Base-by-base conservation (phyloP, 139 green algal species). In the Chlamydomonas applanata region DNA sequence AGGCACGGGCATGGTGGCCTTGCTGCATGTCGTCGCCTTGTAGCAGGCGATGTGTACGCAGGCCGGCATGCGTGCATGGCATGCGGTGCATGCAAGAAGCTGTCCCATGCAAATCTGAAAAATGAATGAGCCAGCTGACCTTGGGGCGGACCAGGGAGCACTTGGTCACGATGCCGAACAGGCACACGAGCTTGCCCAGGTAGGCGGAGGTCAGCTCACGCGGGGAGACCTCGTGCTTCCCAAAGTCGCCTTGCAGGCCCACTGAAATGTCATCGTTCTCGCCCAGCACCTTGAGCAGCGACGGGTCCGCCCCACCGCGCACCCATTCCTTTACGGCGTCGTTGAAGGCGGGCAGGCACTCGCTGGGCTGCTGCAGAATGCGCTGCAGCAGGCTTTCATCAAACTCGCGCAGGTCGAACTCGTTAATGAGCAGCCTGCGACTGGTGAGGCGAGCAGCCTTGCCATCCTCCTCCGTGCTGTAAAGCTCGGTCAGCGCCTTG, bases 111-210 rank as follows among this genome's bases (percentile, higher is more conserved):
- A 62, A 62, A 29, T 62, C n/a, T 17, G n/a, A 49, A 49, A 49
- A 49, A 7, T 49, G 40, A 49, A 49, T 49, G 40, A 11, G 40
- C 40, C 40, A 49, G 7, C 67, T 29, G 29, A 63, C 67, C 67
- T 73, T 73, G 20, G 93, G 91, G 11, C 91, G 82, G 32, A 97
- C 92, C 20, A 95, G 79, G 0, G 89, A 93, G 83, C 82, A 91
- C 74, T 94, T 94, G 35, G 96, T 99, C 2, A 99, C 93, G 72
- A 99, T 98, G 77, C 96, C 96, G 40, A 97, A 91, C 46, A 99
- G 86, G 59, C 78, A 83, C 1, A 99, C 95, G 49, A 98, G 79
- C 79, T 93, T 86, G 81, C 86, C 87, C 46, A 99, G 78, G 63
- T 91, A 86, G 19, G 71, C 46, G 2, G 89, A 91, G 4, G 90